These are phyloP conservation scores for Aspergillus viridinutans DNA, from an alignment of 2,329 filamentous ascomycete genomes.

Conservation along the genomic window DNA sequence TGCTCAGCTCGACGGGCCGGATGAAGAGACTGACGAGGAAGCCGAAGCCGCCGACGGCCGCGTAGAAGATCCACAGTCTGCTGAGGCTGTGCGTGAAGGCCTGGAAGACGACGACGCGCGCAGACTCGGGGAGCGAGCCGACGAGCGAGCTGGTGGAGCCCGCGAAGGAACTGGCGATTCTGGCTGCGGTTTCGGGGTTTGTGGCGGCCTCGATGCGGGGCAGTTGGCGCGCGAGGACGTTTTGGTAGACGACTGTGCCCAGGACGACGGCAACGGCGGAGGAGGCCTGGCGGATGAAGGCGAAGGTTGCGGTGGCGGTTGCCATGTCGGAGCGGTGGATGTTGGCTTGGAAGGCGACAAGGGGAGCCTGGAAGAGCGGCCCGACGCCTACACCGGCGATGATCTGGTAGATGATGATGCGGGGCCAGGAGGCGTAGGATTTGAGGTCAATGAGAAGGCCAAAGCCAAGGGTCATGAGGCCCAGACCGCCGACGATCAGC, in stretches of 20 bases:
- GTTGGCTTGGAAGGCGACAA: conserved; percentile 61
- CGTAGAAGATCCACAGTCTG: conserved; percentile 51
- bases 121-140: conserved; percentile 25
- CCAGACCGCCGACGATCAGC: conserved; percentile 56
- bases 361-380: conserved; percentile 59
- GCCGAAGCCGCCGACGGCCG: conserved; percentile 32
- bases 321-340: conserved; percentile 59
- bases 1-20: conserved; percentile 34
- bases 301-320: conserved; percentile 59
- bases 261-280: conserved; percentile 57
- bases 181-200: conserved; percentile 23
- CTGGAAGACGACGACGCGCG: conserved; percentile 36
- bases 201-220: conserved; percentile 25
- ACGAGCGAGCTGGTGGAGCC: conserved; percentile 34
- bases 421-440: conserved; percentile 50
- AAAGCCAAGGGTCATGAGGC: conserved; percentile 60
- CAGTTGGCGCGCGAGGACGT: conserved; percentile 32
- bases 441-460: conserved; percentile 60
- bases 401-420: conserved; percentile 53
- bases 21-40: conserved; percentile 40
- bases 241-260: conserved; percentile 49
- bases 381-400: conserved; percentile 59
- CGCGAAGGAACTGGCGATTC: conserved; percentile 30
- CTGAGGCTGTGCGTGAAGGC: conserved; percentile 43
- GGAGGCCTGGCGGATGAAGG: conserved; percentile 56